These are phyloP conservation scores for Pichia sp. DNA, from an alignment of 1,139 yeast species.

Conservation along the genomic window DNA sequence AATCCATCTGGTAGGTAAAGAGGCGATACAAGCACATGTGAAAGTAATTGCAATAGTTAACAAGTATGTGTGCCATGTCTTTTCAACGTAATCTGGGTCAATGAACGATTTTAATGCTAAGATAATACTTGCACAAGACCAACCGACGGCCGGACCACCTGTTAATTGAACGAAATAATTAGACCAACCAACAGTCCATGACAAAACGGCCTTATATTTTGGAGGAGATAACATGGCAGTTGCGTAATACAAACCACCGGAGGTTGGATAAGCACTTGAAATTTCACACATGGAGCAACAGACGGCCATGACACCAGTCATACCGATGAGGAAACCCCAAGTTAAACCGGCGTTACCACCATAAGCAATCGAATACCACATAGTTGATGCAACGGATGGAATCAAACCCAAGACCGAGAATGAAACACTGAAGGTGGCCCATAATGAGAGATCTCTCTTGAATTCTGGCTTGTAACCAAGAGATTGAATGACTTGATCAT, in stretches of 20 bases:
- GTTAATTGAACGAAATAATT: slow-evolving; percentile 58
- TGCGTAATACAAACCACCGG: slow-evolving; percentile 66
- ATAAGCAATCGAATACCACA: slow-evolving; percentile 47
- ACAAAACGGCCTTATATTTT: slow-evolving; percentile 49
- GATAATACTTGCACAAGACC: slow-evolving; percentile 59
- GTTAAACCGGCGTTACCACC: slow-evolving; percentile 53
- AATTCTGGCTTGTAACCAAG: slow-evolving; percentile 71
- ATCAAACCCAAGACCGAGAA: slow-evolving; percentile 71
- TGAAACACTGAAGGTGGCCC: slow-evolving; percentile 66
- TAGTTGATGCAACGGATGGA: slow-evolving; percentile 66
- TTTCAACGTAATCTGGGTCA: slow-evolving; percentile 39
- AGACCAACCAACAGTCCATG: slow-evolving; percentile 62
- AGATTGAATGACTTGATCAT: slow-evolving; percentile 58
- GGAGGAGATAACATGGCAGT: slow-evolving; percentile 51
- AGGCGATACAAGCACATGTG: slow-evolving; percentile 48
- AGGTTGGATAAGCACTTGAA: slow-evolving; percentile 65
- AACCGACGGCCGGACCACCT: slow-evolving; percentile 62
- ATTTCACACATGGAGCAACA: slow-evolving; percentile 61
- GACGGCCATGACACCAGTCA: slow-evolving; percentile 48
- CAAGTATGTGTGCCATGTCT: slow-evolving; percentile 50
- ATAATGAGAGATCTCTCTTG: slow-evolving; percentile 62
- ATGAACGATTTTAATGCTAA: slow-evolving; percentile 45
- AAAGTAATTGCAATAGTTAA: slow-evolving; percentile 52
- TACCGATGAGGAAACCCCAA: slow-evolving; percentile 54
- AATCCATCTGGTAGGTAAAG: slow-evolving; percentile 52